phyloP scores from a whole-genome alignment of 2,329 filamentous ascomycete genomes.

The Chaetothyriales sp. region DNA sequence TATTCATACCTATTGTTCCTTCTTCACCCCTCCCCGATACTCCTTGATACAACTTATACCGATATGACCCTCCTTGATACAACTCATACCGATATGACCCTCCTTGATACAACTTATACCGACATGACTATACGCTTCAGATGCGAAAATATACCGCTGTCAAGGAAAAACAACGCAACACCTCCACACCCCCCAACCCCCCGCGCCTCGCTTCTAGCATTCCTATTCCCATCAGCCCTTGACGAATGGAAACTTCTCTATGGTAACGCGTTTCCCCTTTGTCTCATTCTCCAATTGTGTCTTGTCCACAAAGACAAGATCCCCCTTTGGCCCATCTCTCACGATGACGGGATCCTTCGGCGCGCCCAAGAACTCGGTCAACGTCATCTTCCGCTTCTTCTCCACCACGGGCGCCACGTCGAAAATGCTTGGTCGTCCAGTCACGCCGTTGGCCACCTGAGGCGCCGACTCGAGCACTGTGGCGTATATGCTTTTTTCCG shows the following conservation, averaged over 20 bases:
- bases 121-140: too few relatives aligned
- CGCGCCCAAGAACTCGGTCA: slow-evolving; percentile 12
- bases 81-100: too few relatives aligned
- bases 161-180: too few relatives aligned
- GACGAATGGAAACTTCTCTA: slow-evolving; percentile 8
- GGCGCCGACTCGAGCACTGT: not conserved
- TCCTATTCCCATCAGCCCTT: slow-evolving; percentile 1
- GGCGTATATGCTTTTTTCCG: not conserved
- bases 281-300: not conserved
- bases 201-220: too few relatives aligned
- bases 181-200: too few relatives aligned
- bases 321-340: slow-evolving; percentile 2
- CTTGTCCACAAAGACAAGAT: slow-evolving; percentile 12
- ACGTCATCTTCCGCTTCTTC: slow-evolving; percentile 7
- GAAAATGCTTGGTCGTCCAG: not conserved
- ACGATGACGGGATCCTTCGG: slow-evolving; percentile 7
- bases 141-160: too few relatives aligned
- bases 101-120: too few relatives aligned
- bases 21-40: too few relatives aligned
- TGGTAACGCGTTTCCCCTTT: slow-evolving; percentile 1
- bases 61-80: too few relatives aligned
- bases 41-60: too few relatives aligned
- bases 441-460: not conserved
- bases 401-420: not conserved
- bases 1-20: too few relatives aligned